A percentile compares a stretch with the other conserved stretches of the same genome.
Conservation (phyloP, 2,329 filamentous ascomycete genomes). For the Trichoderma breve region DNA sequence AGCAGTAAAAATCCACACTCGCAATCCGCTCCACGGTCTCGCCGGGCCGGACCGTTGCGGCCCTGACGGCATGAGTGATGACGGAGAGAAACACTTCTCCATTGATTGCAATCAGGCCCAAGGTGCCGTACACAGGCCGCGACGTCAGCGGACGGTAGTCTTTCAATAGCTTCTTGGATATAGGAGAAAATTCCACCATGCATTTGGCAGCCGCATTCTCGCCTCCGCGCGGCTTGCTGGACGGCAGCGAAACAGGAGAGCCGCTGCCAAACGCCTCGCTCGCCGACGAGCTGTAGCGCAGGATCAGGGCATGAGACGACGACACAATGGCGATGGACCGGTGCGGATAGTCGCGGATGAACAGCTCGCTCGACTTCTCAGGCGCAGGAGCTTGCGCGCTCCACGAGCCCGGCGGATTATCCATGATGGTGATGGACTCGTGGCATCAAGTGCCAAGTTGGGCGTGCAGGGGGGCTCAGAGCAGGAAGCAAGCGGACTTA, state of each 20-base stretch:
- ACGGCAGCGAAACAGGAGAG: constrained; percentile 53
- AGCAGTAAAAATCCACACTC: constrained; percentile 86
- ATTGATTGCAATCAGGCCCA: constrained; percentile 81
- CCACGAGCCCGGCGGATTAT: constrained; percentile 46
- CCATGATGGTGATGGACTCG: constrained; percentile 39
- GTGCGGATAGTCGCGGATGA: constrained; percentile 82
- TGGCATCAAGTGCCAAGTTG: constrained; percentile 10
- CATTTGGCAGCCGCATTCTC: constrained; percentile 59
- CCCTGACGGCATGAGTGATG: constrained; percentile 73
- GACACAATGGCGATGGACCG: constrained; percentile 86
- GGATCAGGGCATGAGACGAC: constrained; percentile 74
- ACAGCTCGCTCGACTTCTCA: constrained; percentile 69
- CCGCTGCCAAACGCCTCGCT: constrained; percentile 59
- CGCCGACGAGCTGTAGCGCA: constrained; percentile 71
- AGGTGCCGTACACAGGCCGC: constrained; percentile 75
- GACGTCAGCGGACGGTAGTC: constrained; percentile 76
- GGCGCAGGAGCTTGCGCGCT: constrained; percentile 47
- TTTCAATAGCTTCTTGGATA: constrained; percentile 63
- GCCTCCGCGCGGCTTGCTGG: constrained; percentile 44
- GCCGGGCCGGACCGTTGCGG: constrained; percentile 78
- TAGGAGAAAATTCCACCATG: constrained; percentile 81
- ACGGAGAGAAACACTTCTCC: constrained; percentile 89
- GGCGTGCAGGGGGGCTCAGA: constrained; percentile 13
- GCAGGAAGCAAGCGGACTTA: constrained; percentile 16
- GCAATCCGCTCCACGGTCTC: constrained; percentile 88